Conservation (phyloP, 768 basidiomycete species). For the Rhizopogon sp. region DNA sequence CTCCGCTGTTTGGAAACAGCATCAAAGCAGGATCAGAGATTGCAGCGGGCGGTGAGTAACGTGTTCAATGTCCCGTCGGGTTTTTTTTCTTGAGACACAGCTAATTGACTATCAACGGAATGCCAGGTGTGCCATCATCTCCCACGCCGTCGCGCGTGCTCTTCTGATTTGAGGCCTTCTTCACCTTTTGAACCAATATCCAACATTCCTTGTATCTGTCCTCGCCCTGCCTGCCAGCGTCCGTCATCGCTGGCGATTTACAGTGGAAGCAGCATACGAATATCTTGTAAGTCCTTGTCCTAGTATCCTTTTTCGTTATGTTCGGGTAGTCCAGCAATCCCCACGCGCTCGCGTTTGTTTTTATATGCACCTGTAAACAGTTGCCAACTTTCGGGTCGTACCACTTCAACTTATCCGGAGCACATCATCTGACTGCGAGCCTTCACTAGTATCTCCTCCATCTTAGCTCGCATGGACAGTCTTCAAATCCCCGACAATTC, state of each 20-base stretch:
- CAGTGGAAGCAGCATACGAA: neutral
- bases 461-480: slow-evolving; percentile 19
- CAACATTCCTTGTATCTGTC: slow-evolving; percentile 11
- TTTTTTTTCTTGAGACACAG: neutral
- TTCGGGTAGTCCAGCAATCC: slow-evolving; percentile 13
- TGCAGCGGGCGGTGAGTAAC: neutral
- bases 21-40: neutral
- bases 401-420: slow-evolving; percentile 7
- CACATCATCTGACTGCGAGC: slow-evolving; percentile 1
- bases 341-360: slow-evolving; percentile 17
- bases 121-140: slow-evolving; percentile 17
- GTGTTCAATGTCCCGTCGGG: neutral
- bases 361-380: slow-evolving; percentile 12
- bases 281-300: slow-evolving; percentile 12
- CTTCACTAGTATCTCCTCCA: neutral
- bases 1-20: neutral
- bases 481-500: slow-evolving; percentile 43
- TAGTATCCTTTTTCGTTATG: slow-evolving; percentile 9
- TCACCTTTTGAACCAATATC: slow-evolving; percentile 7
- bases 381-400: slow-evolving; percentile 4
- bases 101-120: slow-evolving; percentile 2
- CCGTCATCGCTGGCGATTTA: neutral
- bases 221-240: neutral
- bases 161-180: slow-evolving; percentile 12
- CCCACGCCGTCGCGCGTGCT: slow-evolving; percentile 20